Conservation (phyloP, 345 rosid genomes). For the Trapa bicornis region DNA sequence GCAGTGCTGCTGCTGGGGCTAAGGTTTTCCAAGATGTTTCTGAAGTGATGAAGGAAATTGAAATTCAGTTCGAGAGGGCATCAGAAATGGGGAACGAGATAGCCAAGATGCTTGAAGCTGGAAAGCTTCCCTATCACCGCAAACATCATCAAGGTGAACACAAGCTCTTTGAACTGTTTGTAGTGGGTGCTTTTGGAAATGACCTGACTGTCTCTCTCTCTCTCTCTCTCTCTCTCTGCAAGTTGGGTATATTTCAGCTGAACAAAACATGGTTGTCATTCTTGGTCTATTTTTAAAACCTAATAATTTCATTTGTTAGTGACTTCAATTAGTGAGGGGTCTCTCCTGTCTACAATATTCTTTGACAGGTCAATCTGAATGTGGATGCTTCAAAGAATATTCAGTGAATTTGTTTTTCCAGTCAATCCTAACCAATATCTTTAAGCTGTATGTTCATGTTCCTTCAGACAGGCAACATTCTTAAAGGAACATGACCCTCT, state of each 20-base stretch:
- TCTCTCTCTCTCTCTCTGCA: not conserved
- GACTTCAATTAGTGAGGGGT: not conserved
- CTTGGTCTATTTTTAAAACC: not conserved
- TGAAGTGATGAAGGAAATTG: slow-evolving; percentile 60
- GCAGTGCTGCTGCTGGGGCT: slow-evolving; percentile 16
- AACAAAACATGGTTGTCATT: not conserved
- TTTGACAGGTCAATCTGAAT: not conserved
- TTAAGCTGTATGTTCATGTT: not conserved
- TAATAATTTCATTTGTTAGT: not conserved
- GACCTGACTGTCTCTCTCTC: not conserved
- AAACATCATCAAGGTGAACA: slow-evolving; percentile 52
- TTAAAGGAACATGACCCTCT: not conserved
- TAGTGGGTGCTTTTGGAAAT: not conserved
- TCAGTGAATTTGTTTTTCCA: not conserved
- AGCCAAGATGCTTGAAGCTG: slow-evolving; percentile 77
- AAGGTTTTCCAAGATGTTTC: slow-evolving; percentile 32
- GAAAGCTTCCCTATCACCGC: slow-evolving; percentile 64
- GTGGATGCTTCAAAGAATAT: not conserved
- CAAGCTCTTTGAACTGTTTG: not conserved
- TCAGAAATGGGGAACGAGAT: slow-evolving; percentile 73
- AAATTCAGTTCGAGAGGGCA: slow-evolving; percentile 61
- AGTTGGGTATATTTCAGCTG: not conserved
- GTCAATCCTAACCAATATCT: not conserved
- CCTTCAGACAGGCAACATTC: not conserved
- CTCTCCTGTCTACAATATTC: not conserved